Conservation (phyloP, 192 early-diverging fungal species). For the Polychytrium aggregatum region DNA sequence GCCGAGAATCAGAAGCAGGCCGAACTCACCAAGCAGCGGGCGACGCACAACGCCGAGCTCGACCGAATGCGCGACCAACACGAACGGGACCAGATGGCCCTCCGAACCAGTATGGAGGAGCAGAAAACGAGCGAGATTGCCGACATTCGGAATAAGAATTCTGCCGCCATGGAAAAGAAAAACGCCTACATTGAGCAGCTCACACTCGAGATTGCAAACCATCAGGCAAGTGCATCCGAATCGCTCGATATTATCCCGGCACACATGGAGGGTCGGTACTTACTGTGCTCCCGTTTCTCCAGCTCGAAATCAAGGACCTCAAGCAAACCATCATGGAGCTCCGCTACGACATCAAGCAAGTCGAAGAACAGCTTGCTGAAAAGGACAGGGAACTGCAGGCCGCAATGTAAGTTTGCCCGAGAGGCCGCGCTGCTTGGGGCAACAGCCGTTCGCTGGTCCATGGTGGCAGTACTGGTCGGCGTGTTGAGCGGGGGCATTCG, state of each 20-base stretch:
- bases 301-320: too few relatives aligned
- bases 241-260: too few relatives aligned
- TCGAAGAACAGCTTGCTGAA: slow-evolving; percentile 5
- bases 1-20: slow-evolving; percentile 3
- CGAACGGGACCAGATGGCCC: background rate
- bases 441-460: too few relatives aligned
- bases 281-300: too few relatives aligned
- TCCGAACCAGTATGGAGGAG: background rate
- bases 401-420: slow-evolving; percentile 1
- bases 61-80: slow-evolving; percentile 2
- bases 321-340: slow-evolving; percentile 2
- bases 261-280: too few relatives aligned
- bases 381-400: slow-evolving; percentile 6
- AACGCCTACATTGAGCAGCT: slow-evolving; percentile 5
- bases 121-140: slow-evolving; percentile 2
- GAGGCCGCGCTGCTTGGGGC: too few relatives aligned
- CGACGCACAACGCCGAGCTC: slow-evolving; percentile 2
- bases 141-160: background rate
- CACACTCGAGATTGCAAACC: too few relatives aligned
- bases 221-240: too few relatives aligned
- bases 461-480: too few relatives aligned
- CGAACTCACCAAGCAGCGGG: slow-evolving; percentile 1
- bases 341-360: slow-evolving; percentile 9
- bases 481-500: too few relatives aligned
- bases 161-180: background rate